A percentile compares a stretch with the other conserved stretches of the same genome.
Conservation (phyloP, 441 rosid genomes). For the Viola pubescens region DNA sequence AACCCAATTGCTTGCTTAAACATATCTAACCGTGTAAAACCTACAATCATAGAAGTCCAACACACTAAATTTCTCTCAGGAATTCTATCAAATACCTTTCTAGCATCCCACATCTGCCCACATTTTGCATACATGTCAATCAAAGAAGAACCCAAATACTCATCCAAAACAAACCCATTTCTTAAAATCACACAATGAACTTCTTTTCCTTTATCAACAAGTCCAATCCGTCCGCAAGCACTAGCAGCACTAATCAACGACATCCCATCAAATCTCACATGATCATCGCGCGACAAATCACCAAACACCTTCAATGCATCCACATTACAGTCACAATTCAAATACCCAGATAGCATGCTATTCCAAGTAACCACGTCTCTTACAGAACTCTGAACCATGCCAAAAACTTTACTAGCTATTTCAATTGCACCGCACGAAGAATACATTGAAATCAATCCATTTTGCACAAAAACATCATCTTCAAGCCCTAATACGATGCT, state of each 20-base stretch:
- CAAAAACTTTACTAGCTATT: constrained; percentile 11
- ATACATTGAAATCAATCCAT: constrained; percentile 19
- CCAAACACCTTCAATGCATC: constrained; percentile 14
- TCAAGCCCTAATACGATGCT: constrained; percentile 17
- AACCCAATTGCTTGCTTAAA: constrained; percentile 13
- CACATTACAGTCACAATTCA: constrained; percentile 1
- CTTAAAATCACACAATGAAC: constrained; percentile 10
- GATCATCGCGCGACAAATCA: constrained; percentile 3
- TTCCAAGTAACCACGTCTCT: constrained; percentile 22
- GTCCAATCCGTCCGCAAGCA: constrained; percentile 14
- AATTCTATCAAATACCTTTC: constrained; percentile 15
- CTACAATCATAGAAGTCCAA: constrained; percentile 23
- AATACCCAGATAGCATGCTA: constrained; percentile 18
- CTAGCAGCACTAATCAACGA: constrained; percentile 8
- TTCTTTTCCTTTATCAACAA: constrained; percentile 9
- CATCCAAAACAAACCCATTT: constrained; percentile 8
- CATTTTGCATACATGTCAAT: constrained; percentile 19
- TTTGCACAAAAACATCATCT: constrained; percentile 17
- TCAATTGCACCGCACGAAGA: constrained; percentile 8
- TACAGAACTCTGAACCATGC: constrained; percentile 5
- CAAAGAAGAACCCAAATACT: constrained; percentile 15
- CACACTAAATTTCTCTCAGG: constrained; percentile 12
- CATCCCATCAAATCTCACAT: constrained; percentile 9
- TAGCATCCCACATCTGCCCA: constrained; percentile 13
- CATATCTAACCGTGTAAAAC: constrained; percentile 13